Base-by-base conservation (phyloP, 768 basidiomycete species). In the Hericium erinaceus region DNA sequence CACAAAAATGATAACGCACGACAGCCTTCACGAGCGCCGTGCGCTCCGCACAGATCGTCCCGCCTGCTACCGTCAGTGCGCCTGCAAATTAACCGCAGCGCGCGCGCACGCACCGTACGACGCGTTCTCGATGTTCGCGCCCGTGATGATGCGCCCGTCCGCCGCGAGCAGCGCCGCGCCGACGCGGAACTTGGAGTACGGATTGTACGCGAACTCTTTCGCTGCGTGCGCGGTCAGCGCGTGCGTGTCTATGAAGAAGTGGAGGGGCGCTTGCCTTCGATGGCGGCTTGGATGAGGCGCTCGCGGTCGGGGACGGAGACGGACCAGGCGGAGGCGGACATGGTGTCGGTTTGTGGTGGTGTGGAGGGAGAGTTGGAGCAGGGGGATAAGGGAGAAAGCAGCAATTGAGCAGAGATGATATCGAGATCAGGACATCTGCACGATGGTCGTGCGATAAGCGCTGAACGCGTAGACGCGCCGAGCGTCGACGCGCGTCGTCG, bases 11-110 rank as follows among this genome's bases (percentile, higher is more conserved):
- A 26, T 22, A 2, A 77, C 90, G 70, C 61, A 95, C 94, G 20
- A 88, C 84, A 26, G 92, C 95, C 70, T 97, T 97, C n/a, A 93
- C 87, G 55, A 99, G 75, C 0, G 95, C 95, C 0, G 95, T 98
- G 33, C 95, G 77, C 68, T 99, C 95, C 0, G 95, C 95, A 63
- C 95, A 98, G 58, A 98, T 95, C 0, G 89, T 81, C 1, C 81
- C 92, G 4, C 94, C 94, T 95, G 49, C 49, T 11, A 15, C 28
- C 44, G 53, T 16, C 20, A 46, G 22, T 18, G 10, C 8, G 16
- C 26, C 37, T n/a, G n/a, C n/a, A 22, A 20, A 28, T 10, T 10
- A 13, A 4, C 40, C 11, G 50, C 15, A 18, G 12, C 18, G 13
- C 28, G 39, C n/a, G 15, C 8, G 33, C 33, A 58, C 38, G 54